These are phyloP conservation scores for Podosphaera xanthii DNA, from an alignment of 2,329 filamentous ascomycete species.

Conservation along the genomic window DNA sequence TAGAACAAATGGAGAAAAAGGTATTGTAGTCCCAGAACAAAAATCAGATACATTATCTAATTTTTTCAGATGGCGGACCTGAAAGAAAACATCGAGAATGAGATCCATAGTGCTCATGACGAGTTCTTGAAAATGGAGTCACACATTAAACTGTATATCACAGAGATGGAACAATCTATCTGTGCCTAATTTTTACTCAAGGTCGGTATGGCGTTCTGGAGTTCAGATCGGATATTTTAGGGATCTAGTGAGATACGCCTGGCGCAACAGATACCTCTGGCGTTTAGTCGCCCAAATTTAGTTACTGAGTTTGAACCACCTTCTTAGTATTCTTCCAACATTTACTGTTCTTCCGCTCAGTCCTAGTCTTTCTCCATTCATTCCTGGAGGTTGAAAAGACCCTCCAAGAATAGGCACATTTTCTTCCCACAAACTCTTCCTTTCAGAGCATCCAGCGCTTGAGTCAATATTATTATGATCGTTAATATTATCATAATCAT, in stretches of 20 bases:
- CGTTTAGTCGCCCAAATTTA: constrained; percentile 17
- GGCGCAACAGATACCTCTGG: background rate
- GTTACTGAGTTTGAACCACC: constrained; percentile 38
- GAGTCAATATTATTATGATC: constrained; percentile 15
- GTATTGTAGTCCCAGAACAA: constrained; percentile 23
- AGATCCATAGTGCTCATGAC: constrained; percentile 73
- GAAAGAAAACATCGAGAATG: constrained; percentile 91
- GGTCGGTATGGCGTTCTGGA: constrained; percentile 6
- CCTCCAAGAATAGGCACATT: constrained; percentile 39
- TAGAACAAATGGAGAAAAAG: constrained; percentile 98
- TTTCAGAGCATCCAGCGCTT: constrained; percentile 17
- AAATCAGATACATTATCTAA: constrained; percentile 12
- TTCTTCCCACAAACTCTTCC: constrained; percentile 21
- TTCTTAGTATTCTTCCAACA: constrained; percentile 30
- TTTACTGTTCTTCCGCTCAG: constrained; percentile 37
- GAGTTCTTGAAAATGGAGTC: constrained; percentile 96
- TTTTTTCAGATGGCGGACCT: constrained; percentile 67
- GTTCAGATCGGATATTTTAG: constrained; percentile 9
- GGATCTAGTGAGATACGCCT: background rate
- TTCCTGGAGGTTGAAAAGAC: constrained; percentile 22
- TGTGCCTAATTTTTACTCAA: constrained; percentile 1
- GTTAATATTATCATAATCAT: constrained; percentile 8
- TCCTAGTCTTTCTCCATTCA: constrained; percentile 23
- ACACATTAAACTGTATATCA: constrained; percentile 93
- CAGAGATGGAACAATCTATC: constrained; percentile 89